These are phyloP conservation scores for Yamadazyma triangularis DNA, from an alignment of 1,139 yeast species.

Conservation along the genomic window DNA sequence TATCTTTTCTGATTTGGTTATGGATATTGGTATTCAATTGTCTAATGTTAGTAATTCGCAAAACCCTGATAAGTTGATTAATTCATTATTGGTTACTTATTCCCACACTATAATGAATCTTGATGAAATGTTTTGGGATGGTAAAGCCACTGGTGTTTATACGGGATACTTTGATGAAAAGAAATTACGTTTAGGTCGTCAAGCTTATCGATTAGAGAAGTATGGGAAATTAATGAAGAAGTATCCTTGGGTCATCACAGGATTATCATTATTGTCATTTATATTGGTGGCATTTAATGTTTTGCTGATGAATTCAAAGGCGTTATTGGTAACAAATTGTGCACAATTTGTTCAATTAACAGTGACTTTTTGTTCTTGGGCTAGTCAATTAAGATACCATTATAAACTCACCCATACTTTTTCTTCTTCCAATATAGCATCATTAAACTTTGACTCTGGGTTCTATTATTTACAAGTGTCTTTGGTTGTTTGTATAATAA, in stretches of 20 bases:
- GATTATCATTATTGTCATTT: conserved; percentile 6
- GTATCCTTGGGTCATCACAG: conserved; percentile 8
- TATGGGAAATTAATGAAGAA: conserved; percentile 11
- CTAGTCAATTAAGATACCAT: conserved; percentile 10
- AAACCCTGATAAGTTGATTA: conserved; percentile 34
- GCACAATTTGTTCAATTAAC: conserved; percentile 8
- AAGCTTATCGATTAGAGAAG: conserved; percentile 9
- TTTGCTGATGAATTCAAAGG: conserved; percentile 3
- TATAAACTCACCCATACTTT: conserved; percentile 7
- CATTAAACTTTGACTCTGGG: conserved; percentile 10
- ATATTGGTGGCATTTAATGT: conserved; percentile 4
- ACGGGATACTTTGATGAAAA: conserved; percentile 11
- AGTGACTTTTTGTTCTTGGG: conserved; percentile 9
- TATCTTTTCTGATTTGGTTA: conserved; percentile 39
- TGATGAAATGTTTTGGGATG: conserved; percentile 13
- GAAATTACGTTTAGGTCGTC: conserved; percentile 10
- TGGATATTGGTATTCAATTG: conserved; percentile 48
- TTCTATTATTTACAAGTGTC: conserved; percentile 7
- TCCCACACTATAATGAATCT: conserved; percentile 14
- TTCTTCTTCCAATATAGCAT: conserved; percentile 9
- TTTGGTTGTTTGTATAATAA: conserved; percentile 6
- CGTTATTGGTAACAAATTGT: conserved; percentile 1
- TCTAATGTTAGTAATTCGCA: conserved; percentile 35
- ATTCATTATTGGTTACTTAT: conserved; percentile 36
- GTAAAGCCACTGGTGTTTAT: conserved; percentile 10